Percentiles rank a stretch among this genome's conserved stretches.
Evolutionary conservation across 1,284 basidiomycete genomes (phyloP).

Genomic region (Meira miltonrushii): DNA sequence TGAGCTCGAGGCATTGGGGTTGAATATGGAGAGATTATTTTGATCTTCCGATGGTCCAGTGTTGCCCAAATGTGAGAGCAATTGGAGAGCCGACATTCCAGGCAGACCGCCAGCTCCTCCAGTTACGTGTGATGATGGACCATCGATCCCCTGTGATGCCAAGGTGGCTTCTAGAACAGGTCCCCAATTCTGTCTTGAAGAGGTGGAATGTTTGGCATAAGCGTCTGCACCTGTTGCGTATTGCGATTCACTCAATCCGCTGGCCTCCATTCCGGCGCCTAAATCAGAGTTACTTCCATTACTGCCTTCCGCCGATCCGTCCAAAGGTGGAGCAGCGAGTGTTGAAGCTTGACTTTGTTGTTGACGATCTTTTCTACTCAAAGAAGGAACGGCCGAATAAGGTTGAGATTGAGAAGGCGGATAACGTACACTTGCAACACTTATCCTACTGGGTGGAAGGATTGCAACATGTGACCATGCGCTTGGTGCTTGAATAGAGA

Average conservation of each 20-base stretch:
- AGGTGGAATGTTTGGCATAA: too few relatives aligned
- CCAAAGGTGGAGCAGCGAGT: not conserved
- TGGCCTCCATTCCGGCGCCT: not conserved
- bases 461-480: conserved; percentile 10
- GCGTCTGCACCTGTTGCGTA: not conserved
- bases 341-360: not conserved
- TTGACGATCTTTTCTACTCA: not conserved
- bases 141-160: conserved; percentile 42
- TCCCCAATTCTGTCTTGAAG: not conserved
- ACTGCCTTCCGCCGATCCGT: not conserved
- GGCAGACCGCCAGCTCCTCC: conserved; percentile 28
- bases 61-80: conserved; percentile 1
- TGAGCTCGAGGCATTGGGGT: not conserved
- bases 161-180: conserved; percentile 28
- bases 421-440: conserved; percentile 7
- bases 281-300: not conserved
- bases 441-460: conserved; percentile 1
- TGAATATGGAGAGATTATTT: conserved; percentile 15
- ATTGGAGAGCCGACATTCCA: conserved; percentile 19
- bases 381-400: not conserved
- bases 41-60: conserved; percentile 2
- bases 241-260: not conserved
- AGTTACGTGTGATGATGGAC: conserved; percentile 24
- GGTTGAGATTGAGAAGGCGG: not conserved
- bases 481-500: conserved; percentile 1